Percentiles rank a stretch among this genome's conserved stretches.
Conservation (phyloP, 2,329 filamentous ascomycete species). For the Paraphoma sp. region DNA sequence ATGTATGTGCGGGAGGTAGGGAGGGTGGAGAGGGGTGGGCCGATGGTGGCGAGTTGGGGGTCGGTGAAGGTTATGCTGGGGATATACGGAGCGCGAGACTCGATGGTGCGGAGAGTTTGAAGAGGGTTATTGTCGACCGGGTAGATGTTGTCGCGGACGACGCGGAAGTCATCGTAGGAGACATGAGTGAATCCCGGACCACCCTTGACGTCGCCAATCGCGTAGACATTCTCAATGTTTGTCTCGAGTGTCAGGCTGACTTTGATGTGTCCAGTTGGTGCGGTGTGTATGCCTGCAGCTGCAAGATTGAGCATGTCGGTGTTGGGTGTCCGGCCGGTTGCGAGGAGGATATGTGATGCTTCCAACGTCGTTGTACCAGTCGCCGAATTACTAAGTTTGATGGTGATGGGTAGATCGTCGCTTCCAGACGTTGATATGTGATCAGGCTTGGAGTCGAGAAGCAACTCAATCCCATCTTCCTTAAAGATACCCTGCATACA, state of each 20-base stretch:
- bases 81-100: constrained; percentile 34
- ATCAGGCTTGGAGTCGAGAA: constrained; percentile 41
- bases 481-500: constrained; percentile 52
- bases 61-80: constrained; percentile 62
- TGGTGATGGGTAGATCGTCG: constrained; percentile 26
- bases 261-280: constrained; percentile 53
- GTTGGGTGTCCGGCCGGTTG: constrained; percentile 59
- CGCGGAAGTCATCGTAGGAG: constrained; percentile 63
- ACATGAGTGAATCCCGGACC: constrained; percentile 63
- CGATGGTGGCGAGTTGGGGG: constrained; percentile 61
- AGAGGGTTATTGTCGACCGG: neutral
- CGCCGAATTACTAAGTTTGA: constrained; percentile 7
- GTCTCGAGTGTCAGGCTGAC: constrained; percentile 56
- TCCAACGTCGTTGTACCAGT: constrained; percentile 23
- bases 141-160: constrained; percentile 55
- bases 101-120: constrained; percentile 6
- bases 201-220: constrained; percentile 61
- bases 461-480: constrained; percentile 56
- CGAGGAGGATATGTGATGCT: constrained; percentile 59
- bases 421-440: constrained; percentile 21
- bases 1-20: constrained; percentile 7
- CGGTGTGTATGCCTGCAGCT: constrained; percentile 51
- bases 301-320: constrained; percentile 55
- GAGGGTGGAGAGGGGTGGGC: constrained; percentile 54
- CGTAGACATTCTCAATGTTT: constrained; percentile 52